A percentile compares a stretch with the other conserved stretches of the same genome.
Evolutionary conservation across 768 basidiomycete species (phyloP).

Genomic region (Serendipita vermifera): DNA sequence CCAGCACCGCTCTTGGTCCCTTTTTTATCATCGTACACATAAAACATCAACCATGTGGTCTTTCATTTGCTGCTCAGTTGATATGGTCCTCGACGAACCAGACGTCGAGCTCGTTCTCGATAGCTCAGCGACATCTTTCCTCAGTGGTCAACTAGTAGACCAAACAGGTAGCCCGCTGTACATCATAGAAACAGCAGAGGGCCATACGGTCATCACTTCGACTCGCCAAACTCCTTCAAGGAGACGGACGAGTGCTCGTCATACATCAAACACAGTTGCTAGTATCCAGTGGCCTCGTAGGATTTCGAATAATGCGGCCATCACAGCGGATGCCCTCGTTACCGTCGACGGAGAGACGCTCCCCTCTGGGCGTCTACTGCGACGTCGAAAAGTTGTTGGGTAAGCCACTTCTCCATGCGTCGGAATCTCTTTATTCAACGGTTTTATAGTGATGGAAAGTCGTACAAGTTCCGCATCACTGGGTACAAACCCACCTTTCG

Average conservation of each 20-base stretch:
- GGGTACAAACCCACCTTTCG: constrained; percentile 8
- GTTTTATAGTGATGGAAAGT: background rate
- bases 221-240: no score
- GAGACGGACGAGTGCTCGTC: no score
- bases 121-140: background rate
- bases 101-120: background rate
- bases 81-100: background rate
- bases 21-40: background rate
- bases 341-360: constrained; percentile 1
- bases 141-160: background rate
- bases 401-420: background rate
- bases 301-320: background rate
- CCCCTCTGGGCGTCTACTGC: constrained; percentile 1
- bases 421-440: background rate
- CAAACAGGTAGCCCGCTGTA: background rate
- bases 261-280: background rate
- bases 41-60: background rate
- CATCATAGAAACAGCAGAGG: constrained; percentile 5
- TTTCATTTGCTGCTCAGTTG: background rate
- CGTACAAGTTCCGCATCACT: constrained; percentile 1
- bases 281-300: constrained; percentile 2
- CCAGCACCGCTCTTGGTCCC: background rate
- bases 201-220: no score
- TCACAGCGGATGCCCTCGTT: background rate
- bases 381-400: constrained; percentile 4